phyloP scores from a whole-genome alignment of 441 rosid species.

The Syzygium syzygioides region DNA sequence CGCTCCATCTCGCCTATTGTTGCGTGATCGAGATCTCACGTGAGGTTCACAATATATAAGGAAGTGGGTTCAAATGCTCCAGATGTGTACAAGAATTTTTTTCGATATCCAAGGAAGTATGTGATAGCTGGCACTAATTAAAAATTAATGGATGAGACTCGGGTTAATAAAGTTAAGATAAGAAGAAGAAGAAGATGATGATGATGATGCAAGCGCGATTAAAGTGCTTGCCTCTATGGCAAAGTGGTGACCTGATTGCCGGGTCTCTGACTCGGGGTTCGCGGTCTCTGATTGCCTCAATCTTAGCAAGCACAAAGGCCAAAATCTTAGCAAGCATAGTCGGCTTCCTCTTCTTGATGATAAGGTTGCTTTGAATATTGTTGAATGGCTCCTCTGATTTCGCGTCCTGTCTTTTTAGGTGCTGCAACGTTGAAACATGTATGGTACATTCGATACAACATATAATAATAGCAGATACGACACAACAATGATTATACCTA shows the following conservation, averaged over 20 bases:
- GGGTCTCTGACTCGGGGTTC: neutral
- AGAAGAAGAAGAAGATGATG: neutral
- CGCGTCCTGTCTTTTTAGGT: neutral
- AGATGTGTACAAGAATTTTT: neutral
- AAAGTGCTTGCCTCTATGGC: neutral
- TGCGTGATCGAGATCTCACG: neutral
- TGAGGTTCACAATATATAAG: neutral
- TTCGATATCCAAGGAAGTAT: neutral
- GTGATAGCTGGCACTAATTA: neutral
- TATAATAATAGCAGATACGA: neutral
- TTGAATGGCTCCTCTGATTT: neutral
- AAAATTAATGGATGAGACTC: neutral
- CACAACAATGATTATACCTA: neutral
- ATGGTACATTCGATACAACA: neutral
- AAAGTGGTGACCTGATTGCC: neutral
- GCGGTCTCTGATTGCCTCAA: neutral
- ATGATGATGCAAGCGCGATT: neutral
- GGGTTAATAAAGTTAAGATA: neutral
- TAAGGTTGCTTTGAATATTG: neutral
- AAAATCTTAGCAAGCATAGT: neutral
- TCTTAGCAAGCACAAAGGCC: neutral
- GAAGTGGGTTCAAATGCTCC: neutral
- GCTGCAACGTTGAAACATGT: neutral
- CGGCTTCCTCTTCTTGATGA: neutral
- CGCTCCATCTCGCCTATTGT: neutral